Evolutionary conservation across 2,329 filamentous ascomycete species (phyloP).

Genomic region (Fusarium citri): DNA sequence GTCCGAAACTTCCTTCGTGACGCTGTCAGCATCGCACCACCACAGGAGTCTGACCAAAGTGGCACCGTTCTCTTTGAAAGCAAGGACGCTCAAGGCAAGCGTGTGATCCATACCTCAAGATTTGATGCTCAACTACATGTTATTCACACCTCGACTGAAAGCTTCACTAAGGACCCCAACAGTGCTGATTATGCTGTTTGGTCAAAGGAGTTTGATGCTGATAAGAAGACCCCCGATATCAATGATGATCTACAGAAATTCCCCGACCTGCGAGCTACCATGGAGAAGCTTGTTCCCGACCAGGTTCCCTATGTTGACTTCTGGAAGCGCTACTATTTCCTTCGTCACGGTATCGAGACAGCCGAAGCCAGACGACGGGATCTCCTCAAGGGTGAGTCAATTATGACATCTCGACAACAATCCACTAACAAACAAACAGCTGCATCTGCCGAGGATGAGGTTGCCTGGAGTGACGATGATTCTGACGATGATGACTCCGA

Average conservation of each 20-base stretch:
- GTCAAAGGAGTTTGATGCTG: conserved; percentile 79
- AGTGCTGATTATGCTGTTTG: conserved; percentile 81
- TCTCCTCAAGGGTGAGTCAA: conserved; percentile 82
- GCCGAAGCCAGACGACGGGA: conserved; percentile 91
- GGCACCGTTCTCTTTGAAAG: conserved; percentile 87
- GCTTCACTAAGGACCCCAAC: conserved; percentile 84
- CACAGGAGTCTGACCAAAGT: conserved; percentile 65
- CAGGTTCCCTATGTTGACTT: conserved; percentile 89
- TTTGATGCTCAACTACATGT: conserved; percentile 97
- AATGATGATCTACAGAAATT: conserved; percentile 86
- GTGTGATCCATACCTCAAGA: conserved; percentile 92
- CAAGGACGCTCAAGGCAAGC: conserved; percentile 88
- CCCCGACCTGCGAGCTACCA: conserved; percentile 83
- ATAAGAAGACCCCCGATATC: conserved; percentile 86
- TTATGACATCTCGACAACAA: not conserved
- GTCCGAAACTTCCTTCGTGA: conserved; percentile 90
- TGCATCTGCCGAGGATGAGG: conserved; percentile 77
- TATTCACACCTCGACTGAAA: conserved; percentile 86
- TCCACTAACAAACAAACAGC: conserved; percentile 56
- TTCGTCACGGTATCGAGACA: conserved; percentile 91
- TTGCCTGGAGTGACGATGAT: conserved; percentile 78
- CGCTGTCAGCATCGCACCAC: conserved; percentile 87
- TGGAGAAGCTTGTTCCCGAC: conserved; percentile 97
- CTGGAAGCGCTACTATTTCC: conserved; percentile 96
- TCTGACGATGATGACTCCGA: conserved; percentile 34